Base-by-base conservation (phyloP, 78 protist genomes). In the Bodo saltans region DNA sequence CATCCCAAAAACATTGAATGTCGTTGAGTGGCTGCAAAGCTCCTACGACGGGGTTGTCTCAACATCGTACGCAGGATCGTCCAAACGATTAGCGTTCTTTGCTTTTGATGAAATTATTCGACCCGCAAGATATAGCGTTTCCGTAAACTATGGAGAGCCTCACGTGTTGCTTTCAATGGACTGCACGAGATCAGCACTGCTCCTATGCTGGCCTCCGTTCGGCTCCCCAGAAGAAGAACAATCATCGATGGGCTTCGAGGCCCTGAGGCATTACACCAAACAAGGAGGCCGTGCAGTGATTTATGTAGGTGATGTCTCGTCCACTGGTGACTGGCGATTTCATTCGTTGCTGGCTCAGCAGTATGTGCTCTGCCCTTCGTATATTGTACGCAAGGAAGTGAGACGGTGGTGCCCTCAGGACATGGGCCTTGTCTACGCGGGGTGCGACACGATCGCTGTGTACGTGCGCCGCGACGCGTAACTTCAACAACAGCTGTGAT, bases 391-490 rank as follows among this genome's bases (percentile, higher is more conserved):
- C 60, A 8, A 17, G 8, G 60, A 47, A 17, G n/a, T 47, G 60
- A 8, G 60, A 17, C 60, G 60, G n/a, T 47, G 60, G 60, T 8
- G 8, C n/a, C 60, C 60, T 17, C n/a, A 17, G 17, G 60, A 47
- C 60, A 8, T 47, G n/a, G 60, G 60, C n/a, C 17, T 47, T 8
- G 60, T 47, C n/a, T 47, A 47, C 60, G 60, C 60, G n/a, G 60
- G 60, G 60, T 17, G 17, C n/a, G 60, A 47, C 60, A 23, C 60
- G n/a, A 17, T 47, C 60, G 60, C n/a, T 47, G 60, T 47, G 8
- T 47, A 47, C 60, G 60, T 47, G n/a, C 60, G 60, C 60, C 60
- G 60, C 60, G n/a, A n/a, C n/a, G n/a, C n/a, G n/a, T n/a, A n/a
- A n/a, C n/a, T n/a, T n/a, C n/a, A n/a, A n/a, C n/a, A n/a, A n/a